phyloP scores from a whole-genome alignment of 1,284 basidiomycete species.

The Rhodotorula sp. region DNA sequence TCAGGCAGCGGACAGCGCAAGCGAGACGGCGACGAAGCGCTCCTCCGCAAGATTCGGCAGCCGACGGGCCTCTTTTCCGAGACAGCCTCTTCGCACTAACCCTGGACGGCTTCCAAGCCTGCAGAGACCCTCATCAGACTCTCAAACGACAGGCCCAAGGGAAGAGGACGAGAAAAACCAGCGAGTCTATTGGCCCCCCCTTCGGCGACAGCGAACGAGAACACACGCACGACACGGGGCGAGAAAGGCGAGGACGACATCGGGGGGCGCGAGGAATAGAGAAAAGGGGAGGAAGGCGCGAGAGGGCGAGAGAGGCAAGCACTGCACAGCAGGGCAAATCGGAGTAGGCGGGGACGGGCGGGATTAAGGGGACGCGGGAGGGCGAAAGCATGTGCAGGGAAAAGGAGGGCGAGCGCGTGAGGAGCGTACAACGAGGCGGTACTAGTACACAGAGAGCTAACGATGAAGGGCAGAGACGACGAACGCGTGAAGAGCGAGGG shows the following conservation, averaged over 20 bases:
- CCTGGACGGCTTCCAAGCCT: neutral
- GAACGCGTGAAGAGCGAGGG: neutral
- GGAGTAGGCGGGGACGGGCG: neutral
- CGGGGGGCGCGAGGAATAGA: neutral
- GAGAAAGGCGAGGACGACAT: too few relatives aligned
- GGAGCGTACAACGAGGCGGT: neutral
- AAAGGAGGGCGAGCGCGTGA: neutral
- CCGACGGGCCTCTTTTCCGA: too few relatives aligned
- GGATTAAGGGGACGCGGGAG: neutral
- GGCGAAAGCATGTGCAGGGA: neutral
- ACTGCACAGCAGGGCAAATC: neutral
- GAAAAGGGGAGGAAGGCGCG: neutral
- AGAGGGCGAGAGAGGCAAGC: neutral
- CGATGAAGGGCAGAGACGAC: neutral
- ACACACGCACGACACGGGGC: neutral
- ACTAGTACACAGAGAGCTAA: neutral
- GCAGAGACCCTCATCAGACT: neutral
- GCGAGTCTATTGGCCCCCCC: neutral
- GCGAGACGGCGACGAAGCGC: too few relatives aligned
- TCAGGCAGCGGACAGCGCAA: too few relatives aligned
- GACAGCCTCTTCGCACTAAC: neutral
- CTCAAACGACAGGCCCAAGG: neutral
- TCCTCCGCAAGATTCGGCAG: too few relatives aligned
- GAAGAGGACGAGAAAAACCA: neutral
- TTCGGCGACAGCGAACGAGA: neutral